Base-by-base conservation (phyloP, 2,329 filamentous ascomycete genomes). In the Neonectria neomacrospora region DNA sequence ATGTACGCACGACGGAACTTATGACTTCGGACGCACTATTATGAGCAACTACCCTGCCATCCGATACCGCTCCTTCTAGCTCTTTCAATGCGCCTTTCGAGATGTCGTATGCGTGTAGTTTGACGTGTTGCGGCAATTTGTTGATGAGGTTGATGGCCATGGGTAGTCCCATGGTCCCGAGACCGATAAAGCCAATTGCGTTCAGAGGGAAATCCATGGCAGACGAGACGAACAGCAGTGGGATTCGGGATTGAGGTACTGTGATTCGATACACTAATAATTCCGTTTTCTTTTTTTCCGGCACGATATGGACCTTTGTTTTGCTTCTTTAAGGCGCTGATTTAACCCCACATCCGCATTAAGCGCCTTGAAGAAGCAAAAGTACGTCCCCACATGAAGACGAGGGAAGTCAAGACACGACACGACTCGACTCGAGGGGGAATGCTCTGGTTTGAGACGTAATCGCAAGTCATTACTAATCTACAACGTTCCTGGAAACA, bases 111-210 rank as follows among this genome's bases (percentile, higher is more conserved):
- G 53, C 23, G 20, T 23, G 30, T 5, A 58, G 26, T 11, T 28
- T 48, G 11, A 39, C 42, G 18, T 48, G 48, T 30, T 22, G 22
- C 1, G 60, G 60, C 5, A 26, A 6, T 22, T 58, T 58, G 2
- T 22, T 10, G 12, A 48, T 48, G 9, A 64, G 56, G n/a, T 60
- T 60, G 5, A 20, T n/a, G 8, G 56, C 61, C 61, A 64, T 64
- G 9, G 55, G 55, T 4, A 51, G n/a, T 1, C 61, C 61, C 61
- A 64, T 60, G 18, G 52, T 45, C 3, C 61, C 61, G 11, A 64
- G 51, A 12, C 61, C 61, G n/a, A 56, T 37, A 18, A 60, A 63
- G n/a, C 61, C 45, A 16, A 59, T 11, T 7, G 20, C 42, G n/a
- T 39, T 58, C 42, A 2, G 26, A 23, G 10, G 20, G 12, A 11